Conservation (phyloP, 257 asterid genomes). For the Scutellaria galericulata region DNA sequence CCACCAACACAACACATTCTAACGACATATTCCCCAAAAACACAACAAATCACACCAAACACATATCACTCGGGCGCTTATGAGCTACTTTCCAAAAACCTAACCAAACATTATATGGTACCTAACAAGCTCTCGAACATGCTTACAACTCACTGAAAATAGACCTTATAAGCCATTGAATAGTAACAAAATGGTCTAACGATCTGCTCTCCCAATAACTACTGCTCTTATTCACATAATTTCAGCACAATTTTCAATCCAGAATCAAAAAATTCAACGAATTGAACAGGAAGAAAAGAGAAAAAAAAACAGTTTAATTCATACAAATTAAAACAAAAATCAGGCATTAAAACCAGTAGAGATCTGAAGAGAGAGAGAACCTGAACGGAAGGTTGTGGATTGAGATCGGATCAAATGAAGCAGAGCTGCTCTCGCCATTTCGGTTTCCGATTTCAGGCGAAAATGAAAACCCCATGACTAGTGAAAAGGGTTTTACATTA, state of each 20-base stretch:
- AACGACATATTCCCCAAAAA: neutral
- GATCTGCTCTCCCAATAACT: neutral
- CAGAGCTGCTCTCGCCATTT: slow-evolving; percentile 68
- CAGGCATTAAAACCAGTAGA: neutral
- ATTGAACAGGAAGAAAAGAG: neutral
- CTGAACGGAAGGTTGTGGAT: slow-evolving; percentile 53
- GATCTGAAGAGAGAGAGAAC: slow-evolving; percentile 39
- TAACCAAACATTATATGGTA: slow-evolving; percentile 1
- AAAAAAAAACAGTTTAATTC: neutral
- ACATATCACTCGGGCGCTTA: neutral
- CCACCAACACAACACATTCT: neutral
- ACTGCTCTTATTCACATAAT: neutral
- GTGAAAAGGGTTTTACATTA: slow-evolving; percentile 27
- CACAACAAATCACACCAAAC: slow-evolving; percentile 1
- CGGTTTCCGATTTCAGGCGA: slow-evolving; percentile 19
- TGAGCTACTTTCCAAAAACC: neutral
- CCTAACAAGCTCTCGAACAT: neutral
- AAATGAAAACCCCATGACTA: slow-evolving; percentile 20
- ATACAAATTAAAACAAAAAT: slow-evolving; percentile 11
- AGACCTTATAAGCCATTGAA: neutral
- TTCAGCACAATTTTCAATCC: slow-evolving; percentile 3
- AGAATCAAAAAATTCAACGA: neutral
- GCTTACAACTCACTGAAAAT: slow-evolving; percentile 8
- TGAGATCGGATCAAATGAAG: slow-evolving; percentile 65
- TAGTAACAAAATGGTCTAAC: neutral